phyloP scores from a whole-genome alignment of 2,329 filamentous ascomycete species.

The Fusarium newnesense region DNA sequence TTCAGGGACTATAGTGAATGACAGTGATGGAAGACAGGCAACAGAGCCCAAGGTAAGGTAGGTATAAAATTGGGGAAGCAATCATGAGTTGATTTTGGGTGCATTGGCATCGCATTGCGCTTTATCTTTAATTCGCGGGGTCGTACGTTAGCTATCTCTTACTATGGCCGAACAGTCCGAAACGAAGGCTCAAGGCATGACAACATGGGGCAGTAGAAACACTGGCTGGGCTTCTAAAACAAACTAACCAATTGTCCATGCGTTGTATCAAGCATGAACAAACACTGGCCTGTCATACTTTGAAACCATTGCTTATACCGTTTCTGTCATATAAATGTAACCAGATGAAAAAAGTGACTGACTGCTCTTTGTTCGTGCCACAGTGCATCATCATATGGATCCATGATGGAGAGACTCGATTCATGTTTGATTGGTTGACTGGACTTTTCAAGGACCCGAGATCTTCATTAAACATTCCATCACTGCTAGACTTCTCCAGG shows the following conservation, averaged over 20 bases:
- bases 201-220: slow-evolving; percentile 34
- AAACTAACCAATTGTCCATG: slow-evolving; percentile 7
- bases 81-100: slow-evolving; percentile 5
- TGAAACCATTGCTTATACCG: slow-evolving; percentile 9
- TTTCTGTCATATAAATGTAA: slow-evolving; percentile 5
- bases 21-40: slow-evolving; percentile 9
- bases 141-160: slow-evolving; percentile 9
- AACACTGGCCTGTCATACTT: slow-evolving; percentile 16
- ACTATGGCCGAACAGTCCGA: slow-evolving; percentile 24
- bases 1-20: background rate
- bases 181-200: slow-evolving; percentile 2
- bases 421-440: slow-evolving; percentile 4
- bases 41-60: background rate
- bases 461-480: background rate
- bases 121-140: slow-evolving; percentile 20
- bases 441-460: background rate
- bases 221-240: slow-evolving; percentile 29
- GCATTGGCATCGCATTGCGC: slow-evolving; percentile 3
- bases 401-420: slow-evolving; percentile 19
- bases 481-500: background rate
- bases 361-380: slow-evolving; percentile 12
- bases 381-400: slow-evolving; percentile 30
- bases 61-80: background rate
- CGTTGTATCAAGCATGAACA: slow-evolving; percentile 17
- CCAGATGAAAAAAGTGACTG: background rate